Base-by-base conservation (phyloP, 2,329 filamentous ascomycete species). In the Arthrocladium fulminans region DNA sequence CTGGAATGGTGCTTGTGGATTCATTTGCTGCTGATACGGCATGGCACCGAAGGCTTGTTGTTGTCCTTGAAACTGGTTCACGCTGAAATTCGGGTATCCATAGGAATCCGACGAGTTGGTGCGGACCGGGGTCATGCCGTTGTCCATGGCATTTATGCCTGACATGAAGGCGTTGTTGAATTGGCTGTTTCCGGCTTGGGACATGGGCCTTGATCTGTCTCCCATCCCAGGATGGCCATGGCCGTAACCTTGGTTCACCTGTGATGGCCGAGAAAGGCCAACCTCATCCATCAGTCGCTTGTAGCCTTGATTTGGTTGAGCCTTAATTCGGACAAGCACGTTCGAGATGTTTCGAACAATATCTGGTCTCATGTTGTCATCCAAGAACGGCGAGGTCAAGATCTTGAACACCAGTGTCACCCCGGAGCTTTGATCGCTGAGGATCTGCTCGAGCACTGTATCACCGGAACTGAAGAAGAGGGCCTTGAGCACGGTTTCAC, bases 261-360 rank as follows among this genome's bases (percentile, higher is more conserved):
- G 69, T 35, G 64, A 63, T 24, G 63, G 60, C 27, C 69, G 65
- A 39, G 69, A 70, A 30, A 98, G 71, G 51, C 90, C 89, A 58
- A 98, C 92, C 65, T 98, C 92, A 61, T 98, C 92, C 92, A 98
- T 98, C 51, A 98, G 72, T 46, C 92, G 84, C 75, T 97, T 98
- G 73, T 98, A 98, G 45, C 92, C 92, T 69, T 97, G 92, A 53
- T 83, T 85, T 13, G 92, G 88, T 61, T 94, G 87, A 4, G 88
- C 90, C 71, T 96, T 96, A 67, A 97, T 83, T 60, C 85, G 84
- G 27, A 90, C 70, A 27, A 98, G 76, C 32, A 97, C 88, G 59
- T 81, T 87, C 62, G 90, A 88, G 45, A 98, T 87, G 50, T 88
- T 96, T 61, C 95, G 88, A 3, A 95, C 80, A 19, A 96, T 88